These are phyloP conservation scores for Volvariella surrecta DNA, from an alignment of 1,284 basidiomycete genomes.

Conservation along the genomic window DNA sequence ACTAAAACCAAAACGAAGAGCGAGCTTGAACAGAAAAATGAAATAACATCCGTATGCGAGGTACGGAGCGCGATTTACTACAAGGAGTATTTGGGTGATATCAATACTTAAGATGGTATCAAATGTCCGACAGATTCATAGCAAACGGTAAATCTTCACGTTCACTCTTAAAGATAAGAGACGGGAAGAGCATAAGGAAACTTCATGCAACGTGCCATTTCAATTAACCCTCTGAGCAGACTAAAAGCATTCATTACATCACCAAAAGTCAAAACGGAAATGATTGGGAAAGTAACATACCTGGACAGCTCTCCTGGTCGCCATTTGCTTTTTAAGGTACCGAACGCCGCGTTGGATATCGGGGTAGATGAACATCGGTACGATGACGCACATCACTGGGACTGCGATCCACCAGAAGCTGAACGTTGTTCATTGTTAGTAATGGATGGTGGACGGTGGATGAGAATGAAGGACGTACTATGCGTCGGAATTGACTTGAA, in stretches of 20 bases:
- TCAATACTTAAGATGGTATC: too few species aligned
- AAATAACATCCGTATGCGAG: too few species aligned
- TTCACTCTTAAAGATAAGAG: too few species aligned
- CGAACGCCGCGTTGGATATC: constrained; percentile 41
- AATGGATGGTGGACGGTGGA: neutral
- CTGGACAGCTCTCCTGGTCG: constrained; percentile 20
- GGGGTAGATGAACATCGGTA: constrained; percentile 43
- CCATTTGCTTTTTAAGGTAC: constrained; percentile 33
- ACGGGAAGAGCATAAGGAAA: too few species aligned
- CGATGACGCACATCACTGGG: constrained; percentile 49
- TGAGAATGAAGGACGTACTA: constrained; percentile 28
- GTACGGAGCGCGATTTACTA: too few species aligned
- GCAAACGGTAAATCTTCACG: too few species aligned
- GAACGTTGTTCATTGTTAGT: constrained; percentile 3
- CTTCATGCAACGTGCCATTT: too few species aligned
- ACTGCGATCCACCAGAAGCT: constrained; percentile 66
- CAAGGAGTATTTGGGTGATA: too few species aligned
- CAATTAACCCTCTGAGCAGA: neutral
- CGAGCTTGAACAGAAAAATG: too few species aligned
- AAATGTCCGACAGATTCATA: too few species aligned
- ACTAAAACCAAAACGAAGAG: too few species aligned
- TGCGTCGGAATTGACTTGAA: constrained; percentile 37
- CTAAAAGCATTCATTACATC: constrained; percentile 1
- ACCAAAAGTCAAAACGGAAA: neutral
- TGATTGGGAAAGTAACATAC: constrained; percentile 12